Evolutionary conservation across 2,329 filamentous ascomycete genomes (phyloP).

Genomic region (Pseudogymnoascus sp.): DNA sequence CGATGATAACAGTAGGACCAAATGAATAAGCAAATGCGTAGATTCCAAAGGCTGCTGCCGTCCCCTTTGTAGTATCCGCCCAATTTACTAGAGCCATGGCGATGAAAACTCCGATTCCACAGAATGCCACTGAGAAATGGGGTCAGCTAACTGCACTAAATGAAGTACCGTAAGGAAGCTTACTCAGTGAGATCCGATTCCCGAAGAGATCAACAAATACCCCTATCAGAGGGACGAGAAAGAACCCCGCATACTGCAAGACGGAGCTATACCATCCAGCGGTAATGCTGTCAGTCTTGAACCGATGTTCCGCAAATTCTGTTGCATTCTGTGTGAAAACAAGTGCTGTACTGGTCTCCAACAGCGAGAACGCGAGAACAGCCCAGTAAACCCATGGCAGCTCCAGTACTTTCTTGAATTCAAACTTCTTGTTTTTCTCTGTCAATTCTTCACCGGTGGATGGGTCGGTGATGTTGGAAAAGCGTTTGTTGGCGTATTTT

Average conservation of each 20-base stretch:
- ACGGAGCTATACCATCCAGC: constrained; percentile 54
- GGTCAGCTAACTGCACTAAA: not conserved
- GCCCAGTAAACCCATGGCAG: constrained; percentile 54
- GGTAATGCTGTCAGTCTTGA: constrained; percentile 43
- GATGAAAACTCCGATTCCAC: constrained; percentile 42
- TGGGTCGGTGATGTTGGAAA: constrained; percentile 39
- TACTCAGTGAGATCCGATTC: constrained; percentile 39
- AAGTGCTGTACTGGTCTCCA: constrained; percentile 47
- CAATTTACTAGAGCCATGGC: constrained; percentile 48
- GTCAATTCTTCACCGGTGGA: constrained; percentile 52
- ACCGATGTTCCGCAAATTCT: constrained; percentile 51
- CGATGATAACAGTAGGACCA: constrained; percentile 51
- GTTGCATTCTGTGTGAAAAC: constrained; percentile 52
- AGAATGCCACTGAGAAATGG: constrained; percentile 29
- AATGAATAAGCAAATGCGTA: constrained; percentile 48
- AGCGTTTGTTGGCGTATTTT: constrained; percentile 40
- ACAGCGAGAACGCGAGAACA: constrained; percentile 46
- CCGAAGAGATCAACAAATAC: constrained; percentile 49
- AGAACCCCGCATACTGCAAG: constrained; percentile 49
- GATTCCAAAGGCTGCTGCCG: constrained; percentile 50
- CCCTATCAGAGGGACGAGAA: constrained; percentile 48
- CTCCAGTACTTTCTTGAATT: constrained; percentile 45
- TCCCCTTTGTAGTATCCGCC: constrained; percentile 40
- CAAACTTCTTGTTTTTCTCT: constrained; percentile 50
- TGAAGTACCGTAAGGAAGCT: constrained; percentile 15